These are phyloP conservation scores for Chlorella sp. DNA, from an alignment of 139 green algal species.

Conservation along the genomic window DNA sequence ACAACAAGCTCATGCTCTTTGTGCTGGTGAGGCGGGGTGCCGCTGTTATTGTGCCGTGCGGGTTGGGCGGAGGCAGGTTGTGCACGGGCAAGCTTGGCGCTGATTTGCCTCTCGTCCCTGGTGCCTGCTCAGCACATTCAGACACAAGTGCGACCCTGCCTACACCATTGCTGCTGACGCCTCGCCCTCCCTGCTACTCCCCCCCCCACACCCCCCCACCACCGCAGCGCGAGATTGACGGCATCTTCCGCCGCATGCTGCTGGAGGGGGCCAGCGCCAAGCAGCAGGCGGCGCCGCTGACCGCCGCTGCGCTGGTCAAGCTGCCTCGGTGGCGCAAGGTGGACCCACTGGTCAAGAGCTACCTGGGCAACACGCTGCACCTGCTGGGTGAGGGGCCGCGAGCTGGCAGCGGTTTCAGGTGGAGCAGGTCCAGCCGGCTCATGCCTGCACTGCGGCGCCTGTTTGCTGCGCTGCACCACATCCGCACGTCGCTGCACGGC, in stretches of 20 bases:
- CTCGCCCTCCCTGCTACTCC: no score
- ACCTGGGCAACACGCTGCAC: constrained; percentile 94
- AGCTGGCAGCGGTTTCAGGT: neutral
- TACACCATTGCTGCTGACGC: no score
- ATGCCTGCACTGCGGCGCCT: neutral
- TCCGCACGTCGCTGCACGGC: neutral
- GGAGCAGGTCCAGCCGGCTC: no score
- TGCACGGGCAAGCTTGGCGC: no score
- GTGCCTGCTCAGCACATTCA: no score
- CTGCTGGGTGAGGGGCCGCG: constrained; percentile 64
- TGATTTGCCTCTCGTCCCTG: no score
- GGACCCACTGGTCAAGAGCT: constrained; percentile 86
- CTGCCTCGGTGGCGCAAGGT: constrained; percentile 73
- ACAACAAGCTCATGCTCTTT: constrained; percentile 93
- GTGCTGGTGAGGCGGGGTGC: constrained; percentile 69
- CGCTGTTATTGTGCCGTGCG: no score
- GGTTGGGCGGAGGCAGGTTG: no score
- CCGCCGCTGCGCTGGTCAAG: neutral
- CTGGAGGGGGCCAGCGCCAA: constrained; percentile 33
- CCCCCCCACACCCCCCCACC: no score
- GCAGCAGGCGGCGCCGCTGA: constrained; percentile 2
- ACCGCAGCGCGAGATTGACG: constrained; percentile 70
- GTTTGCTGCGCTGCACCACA: neutral
- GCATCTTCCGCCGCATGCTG: constrained; percentile 78
- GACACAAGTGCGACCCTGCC: no score